Base-by-base conservation (phyloP, 2,329 filamentous ascomycete species). In the Fusarium domesticum region DNA sequence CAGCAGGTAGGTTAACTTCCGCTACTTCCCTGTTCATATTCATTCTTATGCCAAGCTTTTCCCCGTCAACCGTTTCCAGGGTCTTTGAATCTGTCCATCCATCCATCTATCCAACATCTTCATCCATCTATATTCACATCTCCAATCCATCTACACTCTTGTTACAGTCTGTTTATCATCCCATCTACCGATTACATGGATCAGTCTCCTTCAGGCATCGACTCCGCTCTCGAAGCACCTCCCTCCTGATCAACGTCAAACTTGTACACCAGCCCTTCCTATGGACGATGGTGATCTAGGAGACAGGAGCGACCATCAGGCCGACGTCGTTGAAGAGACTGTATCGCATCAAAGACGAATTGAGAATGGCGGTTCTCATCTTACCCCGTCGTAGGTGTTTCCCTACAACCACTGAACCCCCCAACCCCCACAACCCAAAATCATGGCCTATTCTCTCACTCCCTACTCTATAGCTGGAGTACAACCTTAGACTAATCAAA, bases 231-330 rank as follows among this genome's bases (percentile, higher is more conserved):
- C 23, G 14, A 28, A 4, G 3, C 14, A 28, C 23, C 4, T 11
- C 23, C 4, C 14, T 28, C 23, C 23, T 8, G 5, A 28, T 10
- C 23, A 8, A 28, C 8, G 7, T 28, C 7, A 28, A 28, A 4
- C 23, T 11, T 23, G 11, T 23, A 23, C 20, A 23, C 6, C 53
- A 57, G 25, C 14, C 23, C 20, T 33, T 35, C 17, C 45, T 45
- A 74, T 75, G 72, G 63, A 74, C 48, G 69, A 73, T 62, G 68
- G 60, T 35, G 61, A 65, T 37, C 58, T 71, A 8, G 59, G 61
- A 45, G 59, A 70, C 4, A 64, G 64, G 31, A 66, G 73, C 48
- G 59, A 66, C 32, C 57, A 66, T 35, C 61, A 66, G 37, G 54
- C 62, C 6, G 58, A 66, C 12, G 44, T 49, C 18, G 50, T 63